Base-by-base conservation (phyloP, 129 eudicot genomes). In the Lonicera japonica region DNA sequence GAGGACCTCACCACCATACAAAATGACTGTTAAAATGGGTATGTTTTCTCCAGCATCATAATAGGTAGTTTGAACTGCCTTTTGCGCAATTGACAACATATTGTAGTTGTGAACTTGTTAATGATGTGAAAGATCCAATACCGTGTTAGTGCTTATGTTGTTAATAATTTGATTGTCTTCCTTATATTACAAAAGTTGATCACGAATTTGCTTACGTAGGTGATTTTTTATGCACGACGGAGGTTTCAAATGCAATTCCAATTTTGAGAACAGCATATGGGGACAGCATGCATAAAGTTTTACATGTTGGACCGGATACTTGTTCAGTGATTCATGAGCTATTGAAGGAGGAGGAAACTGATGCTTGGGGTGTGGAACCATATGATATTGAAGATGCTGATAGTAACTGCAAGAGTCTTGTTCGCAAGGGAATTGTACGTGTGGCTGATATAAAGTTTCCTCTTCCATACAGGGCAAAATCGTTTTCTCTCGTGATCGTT, bases 271-370 rank as follows among this genome's bases (percentile, higher is more conserved):
- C 58, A 50, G 74, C 84, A 18, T 79, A 79, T 38, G 76, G 84
- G 12, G 76, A 79, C 45, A 58, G 75, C 70, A 69, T 79, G 80
- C 84, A 55, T 69, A 79, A 70, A 65, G 77, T 79, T 23, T 60
- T 79, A 67, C 80, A 79, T 51, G 84, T 79, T 9, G 84, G 84
- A 8, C 77, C 84, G 11, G 84, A 79, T 46, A 69, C 80, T 63
- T 79, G 84, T 55, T 69, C 84, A 16, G 72, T 73, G n/a, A 73
- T 79, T 19, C 64, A 79, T 25, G 60, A 45, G 17, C 38, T 73
- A 47, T 25, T 79, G 21, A 70, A 55, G 29, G 76, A 79, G 58
- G 80, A 69, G 52, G 79, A 73, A 12, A 64, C 68, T 41, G 73
- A 73, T 39, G 68, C 78, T 67, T 73, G 68, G 68, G 78, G 78